These are phyloP conservation scores for Platismatia glauca DNA, from an alignment of 495 filamentous ascomycete genomes.

Conservation along the genomic window DNA sequence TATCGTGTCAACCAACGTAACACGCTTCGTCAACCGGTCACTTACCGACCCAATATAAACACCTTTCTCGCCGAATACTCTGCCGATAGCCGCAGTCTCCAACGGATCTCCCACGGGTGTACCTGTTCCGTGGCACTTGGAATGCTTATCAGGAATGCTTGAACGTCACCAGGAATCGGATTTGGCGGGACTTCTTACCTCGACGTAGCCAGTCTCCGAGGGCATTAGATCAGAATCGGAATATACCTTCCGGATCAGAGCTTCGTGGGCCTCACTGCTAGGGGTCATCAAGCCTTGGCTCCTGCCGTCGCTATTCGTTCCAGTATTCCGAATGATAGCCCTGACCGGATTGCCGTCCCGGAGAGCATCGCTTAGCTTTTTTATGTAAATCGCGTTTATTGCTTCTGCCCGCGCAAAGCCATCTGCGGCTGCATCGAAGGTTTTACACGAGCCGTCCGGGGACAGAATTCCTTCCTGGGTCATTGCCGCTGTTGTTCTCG, in stretches of 20 bases:
- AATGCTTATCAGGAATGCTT: neutral
- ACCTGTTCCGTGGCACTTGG: conserved; percentile 39
- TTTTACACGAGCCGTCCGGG: conserved; percentile 37
- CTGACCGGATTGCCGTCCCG: conserved; percentile 30
- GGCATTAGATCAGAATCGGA: conserved; percentile 13
- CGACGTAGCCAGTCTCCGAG: conserved; percentile 24
- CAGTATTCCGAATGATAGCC: conserved; percentile 33
- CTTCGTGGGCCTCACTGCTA: conserved; percentile 8
- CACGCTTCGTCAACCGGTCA: neutral
- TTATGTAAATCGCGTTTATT: conserved; percentile 33
- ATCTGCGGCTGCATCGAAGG: conserved; percentile 53
- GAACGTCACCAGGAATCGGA: neutral
- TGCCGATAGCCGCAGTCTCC: conserved; percentile 37
- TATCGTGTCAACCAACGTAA: conserved; percentile 14
- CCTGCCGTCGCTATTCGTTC: conserved; percentile 33
- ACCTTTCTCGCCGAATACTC: conserved; percentile 30
- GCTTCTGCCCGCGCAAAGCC: conserved; percentile 60
- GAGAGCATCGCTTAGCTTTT: conserved; percentile 30
- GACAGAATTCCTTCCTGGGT: conserved; percentile 27
- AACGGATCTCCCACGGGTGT: conserved; percentile 34
- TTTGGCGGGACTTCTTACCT: conserved; percentile 19
- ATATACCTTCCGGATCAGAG: conserved; percentile 27
- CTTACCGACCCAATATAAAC: conserved; percentile 28
- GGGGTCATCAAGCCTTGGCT: conserved; percentile 15
- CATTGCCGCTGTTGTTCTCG: conserved; percentile 26